Base-by-base conservation (phyloP, 768 basidiomycete genomes). In the Amanita inopinata region DNA sequence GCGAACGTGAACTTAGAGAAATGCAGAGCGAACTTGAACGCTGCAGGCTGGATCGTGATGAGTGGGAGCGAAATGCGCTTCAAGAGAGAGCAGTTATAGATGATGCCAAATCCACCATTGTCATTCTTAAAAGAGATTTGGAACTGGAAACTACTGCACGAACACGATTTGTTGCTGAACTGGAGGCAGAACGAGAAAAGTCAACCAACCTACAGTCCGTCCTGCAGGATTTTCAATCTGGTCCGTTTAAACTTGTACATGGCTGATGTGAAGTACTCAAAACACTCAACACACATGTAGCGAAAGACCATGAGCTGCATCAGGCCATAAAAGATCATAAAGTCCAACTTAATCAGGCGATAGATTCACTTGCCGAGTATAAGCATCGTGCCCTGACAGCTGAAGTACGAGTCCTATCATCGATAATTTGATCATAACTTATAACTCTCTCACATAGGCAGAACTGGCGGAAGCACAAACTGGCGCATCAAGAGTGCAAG, bases 191-290 rank as follows among this genome's bases (percentile, higher is more conserved):
- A 51, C 68, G 67, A 48, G 81, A 88, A 63, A 85, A 82, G 53
- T 76, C 80, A 3, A 66, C 61, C 5, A 98, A 98, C 61, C 59
- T 99, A 46, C 88, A 97, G 58, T 83, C 84, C 2, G 96, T 99
- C 3, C 63, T 99, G 53, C 83, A 89, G 55, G 96, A 98, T 61
- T 99, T 98, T 63, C 91, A 98, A 63, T 70, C 80, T 40, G 83
- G 94, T 19, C 32, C 35, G 43, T 40, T 20, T 30, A 25, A 15
- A 8, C 28, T 23, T 23, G n/a, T n/a, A n/a, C n/a, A n/a, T n/a
- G n/a, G n/a, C 14, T 23, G 19, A 24, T 24, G 24, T 14, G 10
- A 37, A 24, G 14, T 33, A 42, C 41, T 25, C 8, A 32, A 19
- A 15, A 5, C 25, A 25, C 33, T 46, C 41, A 24, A 39, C 40